Base-by-base conservation (phyloP, 2,329 filamentous ascomycete species). In the Trichoderma lentiforme region DNA sequence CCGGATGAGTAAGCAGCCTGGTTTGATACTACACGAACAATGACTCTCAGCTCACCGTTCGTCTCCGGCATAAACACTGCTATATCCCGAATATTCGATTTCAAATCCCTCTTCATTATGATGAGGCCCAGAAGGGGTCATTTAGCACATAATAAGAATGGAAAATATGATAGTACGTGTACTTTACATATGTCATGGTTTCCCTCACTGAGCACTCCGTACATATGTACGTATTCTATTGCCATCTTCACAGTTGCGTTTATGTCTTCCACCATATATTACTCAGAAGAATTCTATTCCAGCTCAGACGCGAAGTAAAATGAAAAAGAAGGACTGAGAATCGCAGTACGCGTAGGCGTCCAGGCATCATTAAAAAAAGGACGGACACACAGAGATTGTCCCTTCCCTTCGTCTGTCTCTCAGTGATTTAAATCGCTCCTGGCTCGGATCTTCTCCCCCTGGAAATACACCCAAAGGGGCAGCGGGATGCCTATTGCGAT, bases 381-480 rank as follows among this genome's bases (percentile, higher is more conserved):
- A 12, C 39, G n/a, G 5, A 15, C 18, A 32, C 18, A 3, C 6
- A 18, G 12, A 32, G 61, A 26, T 56, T 51, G 8, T 21, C 36
- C 24, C 1, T 43, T 28, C 28, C 21, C 26, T 69, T 12, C 18
- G 11, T 26, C n/a, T 24, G 18, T 4, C 34, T 6, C 61, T 71
- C 61, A 47, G 12, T 47, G 28, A n/a, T 65, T 71, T 30, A 65
- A 34, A 32, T 32, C 30, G 30, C 63, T 71, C 28, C 18, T 68
- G 21, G 28, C 63, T 68, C 56, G 63, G 3, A 56, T 71, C 36
- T 18, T 56, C 63, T 61, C 63, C 56, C 63, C 63, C n/a, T 47
- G 24, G 24, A 61, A 15, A 60, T 71, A 71, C 36, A 71, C 63
- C 39, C 70, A 56, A 12, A 51, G 34, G 47, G 63, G 63, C 53